Conservation (phyloP, 441 rosid species). For the Rhodomyrtus psidioides region DNA sequence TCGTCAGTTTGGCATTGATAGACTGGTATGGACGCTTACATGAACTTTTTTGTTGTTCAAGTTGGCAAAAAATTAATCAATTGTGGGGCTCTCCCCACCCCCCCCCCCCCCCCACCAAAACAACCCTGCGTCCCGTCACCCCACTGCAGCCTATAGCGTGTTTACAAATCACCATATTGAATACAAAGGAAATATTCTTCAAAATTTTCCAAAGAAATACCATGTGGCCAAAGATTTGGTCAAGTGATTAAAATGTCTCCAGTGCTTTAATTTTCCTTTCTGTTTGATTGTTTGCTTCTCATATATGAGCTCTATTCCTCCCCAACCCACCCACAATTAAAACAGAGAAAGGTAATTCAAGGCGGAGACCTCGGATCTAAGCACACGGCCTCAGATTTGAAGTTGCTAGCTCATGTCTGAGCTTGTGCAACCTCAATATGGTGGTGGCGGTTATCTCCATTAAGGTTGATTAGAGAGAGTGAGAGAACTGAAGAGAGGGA, state of each 20-base stretch:
- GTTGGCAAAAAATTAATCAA: neutral
- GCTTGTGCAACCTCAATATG: neutral
- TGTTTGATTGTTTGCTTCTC: neutral
- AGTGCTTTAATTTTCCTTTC: neutral
- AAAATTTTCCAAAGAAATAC: neutral
- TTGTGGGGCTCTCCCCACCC: neutral
- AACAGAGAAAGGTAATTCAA: neutral
- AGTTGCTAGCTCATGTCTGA: neutral
- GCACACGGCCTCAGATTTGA: neutral
- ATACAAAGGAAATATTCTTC: neutral
- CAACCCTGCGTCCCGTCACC: too few relatives aligned
- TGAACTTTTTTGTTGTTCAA: neutral
- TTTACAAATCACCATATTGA: neutral
- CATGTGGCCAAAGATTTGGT: neutral
- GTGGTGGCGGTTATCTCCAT: neutral
- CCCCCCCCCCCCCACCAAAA: too few relatives aligned
- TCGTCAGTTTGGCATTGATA: neutral
- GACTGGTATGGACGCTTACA: neutral
- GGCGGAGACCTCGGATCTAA: neutral
- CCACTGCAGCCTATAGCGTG: neutral
- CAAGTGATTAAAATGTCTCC: neutral
- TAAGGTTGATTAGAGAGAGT: neutral
- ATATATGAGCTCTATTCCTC: neutral
- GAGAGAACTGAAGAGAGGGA: neutral
- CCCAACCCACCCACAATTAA: neutral